Evolutionary conservation across 306 rosid species (phyloP).

Genomic region (Begonia fuchsioides): DNA sequence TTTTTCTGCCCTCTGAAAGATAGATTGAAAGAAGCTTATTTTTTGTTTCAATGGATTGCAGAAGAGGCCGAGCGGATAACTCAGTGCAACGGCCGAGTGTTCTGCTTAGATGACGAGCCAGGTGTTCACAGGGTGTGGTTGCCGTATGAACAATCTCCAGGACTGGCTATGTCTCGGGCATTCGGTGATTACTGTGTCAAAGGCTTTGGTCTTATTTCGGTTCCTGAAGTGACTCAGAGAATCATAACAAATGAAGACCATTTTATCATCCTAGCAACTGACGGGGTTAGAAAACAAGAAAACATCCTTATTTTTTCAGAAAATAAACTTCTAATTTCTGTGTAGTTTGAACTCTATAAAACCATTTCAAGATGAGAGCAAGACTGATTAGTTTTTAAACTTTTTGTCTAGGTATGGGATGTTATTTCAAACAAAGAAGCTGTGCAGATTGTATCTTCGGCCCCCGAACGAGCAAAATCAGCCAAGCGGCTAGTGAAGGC

Average conservation of each 20-base stretch:
- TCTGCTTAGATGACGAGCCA: conserved; percentile 68
- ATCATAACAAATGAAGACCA: conserved; percentile 47
- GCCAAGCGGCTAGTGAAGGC: conserved; percentile 54
- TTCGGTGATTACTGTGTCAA: conserved; percentile 84
- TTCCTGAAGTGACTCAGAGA: conserved; percentile 78
- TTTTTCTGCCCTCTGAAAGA: neutral
- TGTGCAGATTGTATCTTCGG: conserved; percentile 51
- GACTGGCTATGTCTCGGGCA: conserved; percentile 94
- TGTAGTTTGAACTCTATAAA: neutral
- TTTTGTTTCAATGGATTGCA: conserved; percentile 14
- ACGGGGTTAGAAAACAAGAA: conserved; percentile 47
- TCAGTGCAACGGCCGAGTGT: conserved; percentile 64
- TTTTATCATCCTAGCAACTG: conserved; percentile 80
- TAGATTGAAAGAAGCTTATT: neutral
- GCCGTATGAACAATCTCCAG: conserved; percentile 65
- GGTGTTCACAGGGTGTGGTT: conserved; percentile 86
- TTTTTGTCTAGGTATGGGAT: conserved; percentile 65
- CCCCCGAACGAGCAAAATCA: conserved; percentile 39
- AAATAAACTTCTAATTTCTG: neutral
- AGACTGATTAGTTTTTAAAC: too few species aligned
- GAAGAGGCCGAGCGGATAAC: conserved; percentile 83
- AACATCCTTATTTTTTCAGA: neutral
- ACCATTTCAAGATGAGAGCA: too few species aligned
- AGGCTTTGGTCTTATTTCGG: conserved; percentile 79
- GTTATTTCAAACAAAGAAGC: conserved; percentile 89